Conservation (phyloP, 371 early-diverging fungal species). For the Apophysomyces sp. region DNA sequence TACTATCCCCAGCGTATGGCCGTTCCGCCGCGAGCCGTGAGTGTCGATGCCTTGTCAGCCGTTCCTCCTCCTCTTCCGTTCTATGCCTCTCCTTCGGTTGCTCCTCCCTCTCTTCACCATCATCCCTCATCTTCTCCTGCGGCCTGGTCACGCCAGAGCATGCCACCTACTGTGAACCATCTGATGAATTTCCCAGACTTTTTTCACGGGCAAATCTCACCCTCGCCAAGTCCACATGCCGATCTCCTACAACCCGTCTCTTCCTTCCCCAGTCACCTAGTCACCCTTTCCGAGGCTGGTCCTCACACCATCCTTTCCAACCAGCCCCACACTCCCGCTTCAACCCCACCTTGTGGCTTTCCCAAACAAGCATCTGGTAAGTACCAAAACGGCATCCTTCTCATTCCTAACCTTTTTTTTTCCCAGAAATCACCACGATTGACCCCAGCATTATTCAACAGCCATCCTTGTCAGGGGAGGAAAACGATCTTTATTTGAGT, state of each 20-base stretch:
- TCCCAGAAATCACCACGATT: background rate
- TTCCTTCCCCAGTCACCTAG: background rate
- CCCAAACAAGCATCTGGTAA: too few relatives aligned
- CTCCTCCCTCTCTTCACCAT: background rate
- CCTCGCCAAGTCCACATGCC: background rate
- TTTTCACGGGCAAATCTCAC: background rate
- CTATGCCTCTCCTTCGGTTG: background rate
- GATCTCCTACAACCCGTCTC: background rate
- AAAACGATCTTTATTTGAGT: conserved; percentile 29
- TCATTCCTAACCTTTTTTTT: background rate
- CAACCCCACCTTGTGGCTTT: background rate
- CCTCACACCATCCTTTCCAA: conserved; percentile 1
- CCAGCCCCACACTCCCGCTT: background rate
- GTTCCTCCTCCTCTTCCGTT: background rate
- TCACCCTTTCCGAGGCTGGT: background rate
- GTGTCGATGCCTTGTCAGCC: background rate
- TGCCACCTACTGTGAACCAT: background rate
- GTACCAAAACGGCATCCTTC: too few relatives aligned
- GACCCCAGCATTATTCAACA: conserved; percentile 7
- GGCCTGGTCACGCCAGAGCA: conserved; percentile 1
- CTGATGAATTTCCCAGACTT: background rate
- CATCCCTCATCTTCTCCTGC: background rate
- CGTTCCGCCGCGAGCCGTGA: background rate
- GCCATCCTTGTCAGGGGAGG: conserved; percentile 5
- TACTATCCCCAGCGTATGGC: background rate